A percentile compares a stretch with the other conserved stretches of the same genome.
These are phyloP conservation scores for Tricholoma saponaceum DNA, from an alignment of 768 basidiomycete genomes.

Conservation along the genomic window DNA sequence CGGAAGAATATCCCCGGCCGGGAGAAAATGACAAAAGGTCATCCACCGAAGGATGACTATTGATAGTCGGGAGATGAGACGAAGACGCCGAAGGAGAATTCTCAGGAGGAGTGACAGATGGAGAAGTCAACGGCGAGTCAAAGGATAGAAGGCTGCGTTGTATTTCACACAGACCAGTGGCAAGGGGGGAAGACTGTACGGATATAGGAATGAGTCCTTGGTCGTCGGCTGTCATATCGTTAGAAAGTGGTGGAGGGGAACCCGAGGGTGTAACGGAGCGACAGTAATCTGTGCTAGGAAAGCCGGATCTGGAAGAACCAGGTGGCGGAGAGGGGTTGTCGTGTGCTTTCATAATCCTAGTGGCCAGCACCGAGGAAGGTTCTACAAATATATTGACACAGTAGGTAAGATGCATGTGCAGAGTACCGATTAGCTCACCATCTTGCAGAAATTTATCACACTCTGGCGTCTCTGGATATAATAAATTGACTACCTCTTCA, in stretches of 20 bases:
- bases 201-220: background rate
- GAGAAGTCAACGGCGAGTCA: conserved; percentile 35
- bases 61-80: conserved; percentile 2
- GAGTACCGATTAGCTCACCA: conserved; percentile 33
- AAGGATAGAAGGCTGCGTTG: conserved; percentile 33
- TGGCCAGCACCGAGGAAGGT: conserved; percentile 65
- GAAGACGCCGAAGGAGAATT: conserved; percentile 10
- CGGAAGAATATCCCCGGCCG: background rate
- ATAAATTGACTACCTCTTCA: conserved; percentile 14
- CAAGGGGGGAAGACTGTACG: background rate
- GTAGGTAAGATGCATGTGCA: background rate
- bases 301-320: conserved; percentile 4
- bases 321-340: conserved; percentile 72
- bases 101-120: conserved; percentile 14
- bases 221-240: background rate
- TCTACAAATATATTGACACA: conserved; percentile 35
- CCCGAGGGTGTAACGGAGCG: background rate
- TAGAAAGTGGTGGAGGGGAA: background rate
- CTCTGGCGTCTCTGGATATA: conserved; percentile 47
- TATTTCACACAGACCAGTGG: background rate
- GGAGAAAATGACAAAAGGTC: conserved; percentile 21
- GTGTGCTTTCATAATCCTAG: conserved; percentile 61
- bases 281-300: background rate
- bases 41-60: conserved; percentile 21
- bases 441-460: conserved; percentile 35